Conservation (phyloP, 352 stramenopile genomes). For the Lagenidium giganteum region DNA sequence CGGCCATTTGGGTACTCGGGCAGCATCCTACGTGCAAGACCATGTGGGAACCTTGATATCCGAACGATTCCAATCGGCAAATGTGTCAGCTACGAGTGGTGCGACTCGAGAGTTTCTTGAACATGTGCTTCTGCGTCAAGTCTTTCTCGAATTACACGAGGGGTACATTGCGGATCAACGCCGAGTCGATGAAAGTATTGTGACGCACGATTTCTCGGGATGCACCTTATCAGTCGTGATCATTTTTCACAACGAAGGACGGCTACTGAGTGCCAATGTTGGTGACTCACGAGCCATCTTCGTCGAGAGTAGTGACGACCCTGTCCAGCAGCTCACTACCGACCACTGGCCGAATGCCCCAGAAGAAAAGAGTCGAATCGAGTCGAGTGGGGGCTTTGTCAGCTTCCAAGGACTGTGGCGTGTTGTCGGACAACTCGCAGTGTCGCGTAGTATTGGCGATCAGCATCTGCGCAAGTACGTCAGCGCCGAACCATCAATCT, state of each 20-base stretch:
- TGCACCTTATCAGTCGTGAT: slow-evolving; percentile 78
- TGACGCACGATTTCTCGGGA: slow-evolving; percentile 63
- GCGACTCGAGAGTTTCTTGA: slow-evolving; percentile 27
- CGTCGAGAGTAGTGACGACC: slow-evolving; percentile 1
- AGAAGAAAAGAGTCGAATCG: slow-evolving; percentile 49
- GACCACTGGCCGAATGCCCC: slow-evolving; percentile 63
- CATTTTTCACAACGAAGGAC: slow-evolving; percentile 43
- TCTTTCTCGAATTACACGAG: slow-evolving; percentile 66
- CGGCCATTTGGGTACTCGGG: slow-evolving; percentile 89
- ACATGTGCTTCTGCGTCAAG: slow-evolving; percentile 56
- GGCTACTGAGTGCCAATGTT: slow-evolving; percentile 73
- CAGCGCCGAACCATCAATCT: slow-evolving; percentile 76
- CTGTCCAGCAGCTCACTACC: slow-evolving; percentile 31
- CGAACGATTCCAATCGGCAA: slow-evolving; percentile 1
- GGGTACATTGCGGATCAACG: neutral
- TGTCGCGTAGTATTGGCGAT: slow-evolving; percentile 92
- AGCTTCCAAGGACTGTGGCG: slow-evolving; percentile 66
- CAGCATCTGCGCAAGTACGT: slow-evolving; percentile 77
- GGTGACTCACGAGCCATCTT: slow-evolving; percentile 82
- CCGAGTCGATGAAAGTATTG: slow-evolving; percentile 14
- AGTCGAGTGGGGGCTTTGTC: slow-evolving; percentile 74
- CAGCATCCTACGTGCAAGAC: slow-evolving; percentile 69
- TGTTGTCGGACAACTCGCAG: slow-evolving; percentile 89
- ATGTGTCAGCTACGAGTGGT: neutral
- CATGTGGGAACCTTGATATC: slow-evolving; percentile 1